Evolutionary conservation across 2,329 filamentous ascomycete species (phyloP), one percentile per base, ranked within the genome.

Genomic region (Nemania sp.): DNA sequence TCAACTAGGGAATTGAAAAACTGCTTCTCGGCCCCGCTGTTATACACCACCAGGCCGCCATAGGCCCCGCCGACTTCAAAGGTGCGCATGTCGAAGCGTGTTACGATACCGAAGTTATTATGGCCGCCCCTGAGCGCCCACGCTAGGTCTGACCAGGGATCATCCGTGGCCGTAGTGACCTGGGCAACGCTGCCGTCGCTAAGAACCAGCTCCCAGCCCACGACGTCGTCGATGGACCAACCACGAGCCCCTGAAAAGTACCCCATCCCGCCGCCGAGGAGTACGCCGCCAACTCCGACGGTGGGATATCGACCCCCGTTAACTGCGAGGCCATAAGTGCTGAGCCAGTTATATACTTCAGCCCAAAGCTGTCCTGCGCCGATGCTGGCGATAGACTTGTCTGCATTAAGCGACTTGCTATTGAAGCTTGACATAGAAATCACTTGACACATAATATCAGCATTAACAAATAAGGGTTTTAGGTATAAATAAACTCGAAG

Each of bases 111-210:
- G 59, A 83, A 83, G 68, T 85, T 85, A 71, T 79, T 82, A 22
- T 78, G 77, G 11, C 84, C 84, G 2, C 84, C 84, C 51, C 81
- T 80, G 0, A 85, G 76, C 1, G 83, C 83, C 69, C 77, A 79
- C 68, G 77, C 84, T 1, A 86, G 78, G 62, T 86, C 83, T 0
- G 75, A 2, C 74, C 69, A 0, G 68, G 20, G 58, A 1, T 66
- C 71, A 41, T 77, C 80, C 3, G 79, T 80, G 43, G 43, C 18
- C 5, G 43, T 47, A 13, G 78, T 79, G 10, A 82, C 74, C 15
- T 69, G 54, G 2, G 69, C 32, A 5, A 71, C 47, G 3, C 35
- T 47, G 3, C 70, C 70, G 27, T 79, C 73, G 4, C 80, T 79
- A 1, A 84, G 78, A 1, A 86, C 82, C 27, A 86, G 78, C 64